phyloP scores from a whole-genome alignment of 2,329 filamentous ascomycete genomes.

The Aureobasidium uvarum region DNA sequence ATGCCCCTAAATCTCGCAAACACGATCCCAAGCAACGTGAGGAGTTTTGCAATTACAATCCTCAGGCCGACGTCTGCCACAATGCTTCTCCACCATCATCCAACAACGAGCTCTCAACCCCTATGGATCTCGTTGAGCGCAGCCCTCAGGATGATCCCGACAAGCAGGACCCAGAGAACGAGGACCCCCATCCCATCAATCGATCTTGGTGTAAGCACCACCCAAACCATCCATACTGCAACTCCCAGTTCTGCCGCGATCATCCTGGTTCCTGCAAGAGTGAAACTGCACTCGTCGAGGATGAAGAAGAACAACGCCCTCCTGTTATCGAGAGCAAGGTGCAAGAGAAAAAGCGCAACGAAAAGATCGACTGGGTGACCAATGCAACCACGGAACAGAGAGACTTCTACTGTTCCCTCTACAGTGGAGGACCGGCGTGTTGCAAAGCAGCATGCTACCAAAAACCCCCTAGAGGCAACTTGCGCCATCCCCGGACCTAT shows the following conservation, averaged over 20 bases:
- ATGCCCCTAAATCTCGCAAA: too few relatives aligned
- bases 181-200: background rate
- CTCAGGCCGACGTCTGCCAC: background rate
- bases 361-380: too few relatives aligned
- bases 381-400: too few relatives aligned
- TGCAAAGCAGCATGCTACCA: too few relatives aligned
- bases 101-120: background rate
- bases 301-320: too few relatives aligned
- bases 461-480: too few relatives aligned
- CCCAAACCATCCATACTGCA: constrained; percentile 2
- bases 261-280: background rate
- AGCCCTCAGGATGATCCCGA: background rate
- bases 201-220: background rate
- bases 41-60: background rate
- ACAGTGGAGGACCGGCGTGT: too few relatives aligned
- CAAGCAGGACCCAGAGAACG: background rate
- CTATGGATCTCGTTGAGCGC: background rate
- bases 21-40: background rate
- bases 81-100: background rate
- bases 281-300: background rate
- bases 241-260: background rate
- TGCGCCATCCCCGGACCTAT: too few relatives aligned
- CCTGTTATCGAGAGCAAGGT: too few relatives aligned
- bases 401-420: too few relatives aligned
- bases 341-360: too few relatives aligned